Base-by-base conservation (phyloP, 164 flowering plant species). In the Berberis vulgaris region DNA sequence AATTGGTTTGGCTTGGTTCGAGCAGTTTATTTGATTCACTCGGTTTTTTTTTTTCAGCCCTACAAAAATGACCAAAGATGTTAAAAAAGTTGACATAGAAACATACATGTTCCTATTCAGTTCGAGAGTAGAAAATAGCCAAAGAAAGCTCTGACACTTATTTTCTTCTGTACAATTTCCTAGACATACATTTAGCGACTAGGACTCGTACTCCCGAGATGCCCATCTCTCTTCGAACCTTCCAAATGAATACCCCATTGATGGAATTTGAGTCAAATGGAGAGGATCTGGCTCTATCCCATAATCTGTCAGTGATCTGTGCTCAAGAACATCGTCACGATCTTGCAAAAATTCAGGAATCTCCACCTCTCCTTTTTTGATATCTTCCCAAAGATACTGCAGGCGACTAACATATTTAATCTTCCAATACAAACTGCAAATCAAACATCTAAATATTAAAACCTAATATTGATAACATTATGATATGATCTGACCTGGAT, bases 301-400 rank as follows among this genome's bases (percentile, higher is more conserved):
- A 70, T 93, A 90, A 77, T 93, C 97, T 7, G 96, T 93, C 26
- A 93, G 77, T 0, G 95, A 95, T 69, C 96, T 79, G 61, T 88
- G 80, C 82, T 94, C 97, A 5, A 94, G 87, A 67, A 88, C 70
- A 68, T 84, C 76, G 72, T 94, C 97, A 71, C 90, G 98, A 7
- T 56, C 55, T 70, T 79, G 62, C 67, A 94, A 97, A 68, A 94
- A 91, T 12, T 92, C 96, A 10, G 98, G 98, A 59, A 93, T 86
- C 67, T 94, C 95, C 47, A 87, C 55, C 69, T 87, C 84, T 66
- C 83, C 92, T 68, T 87, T 88, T 81, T 80, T 87, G 57, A 88
- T 75, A 61, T 91, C 89, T 4, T 87, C 89, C 97, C 96, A 90
- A 41, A 94, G 89, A 72, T 94, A 94, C 62, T 94, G 95, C 65